Percentiles rank a stretch among this genome's conserved stretches.
These are phyloP conservation scores for Achlya hypogyna DNA, from an alignment of 352 stramenopile species.

Conservation along the genomic window DNA sequence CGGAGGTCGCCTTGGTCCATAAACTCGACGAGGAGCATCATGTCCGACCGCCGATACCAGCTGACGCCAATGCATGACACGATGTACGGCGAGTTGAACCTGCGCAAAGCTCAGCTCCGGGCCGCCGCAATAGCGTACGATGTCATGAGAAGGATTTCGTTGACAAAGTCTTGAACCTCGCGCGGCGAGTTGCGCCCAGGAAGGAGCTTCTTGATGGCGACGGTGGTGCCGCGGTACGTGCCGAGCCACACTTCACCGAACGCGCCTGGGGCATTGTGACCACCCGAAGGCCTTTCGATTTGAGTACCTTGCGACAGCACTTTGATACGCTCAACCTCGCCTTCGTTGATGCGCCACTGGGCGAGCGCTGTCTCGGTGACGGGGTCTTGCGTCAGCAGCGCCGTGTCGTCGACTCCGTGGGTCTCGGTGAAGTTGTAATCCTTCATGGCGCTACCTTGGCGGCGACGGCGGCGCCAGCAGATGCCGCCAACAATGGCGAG, in stretches of 20 bases:
- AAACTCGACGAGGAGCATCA: background rate
- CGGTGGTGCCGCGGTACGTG: constrained; percentile 57
- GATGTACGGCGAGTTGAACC: background rate
- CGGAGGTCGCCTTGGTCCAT: background rate
- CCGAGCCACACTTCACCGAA: constrained; percentile 73
- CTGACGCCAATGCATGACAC: background rate
- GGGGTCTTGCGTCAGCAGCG: background rate
- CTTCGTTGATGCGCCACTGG: background rate
- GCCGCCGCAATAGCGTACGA: background rate
- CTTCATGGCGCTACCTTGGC: too few species aligned
- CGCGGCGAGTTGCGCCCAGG: constrained; percentile 12
- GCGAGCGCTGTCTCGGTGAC: background rate
- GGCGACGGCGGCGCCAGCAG: background rate
- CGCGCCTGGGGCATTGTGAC: constrained; percentile 26
- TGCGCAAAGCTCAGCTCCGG: background rate
- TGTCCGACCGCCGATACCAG: background rate
- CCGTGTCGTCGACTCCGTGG: background rate
- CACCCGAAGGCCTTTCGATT: background rate
- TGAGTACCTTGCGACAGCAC: background rate
- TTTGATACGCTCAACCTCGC: background rate
- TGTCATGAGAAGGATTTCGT: constrained; percentile 43
- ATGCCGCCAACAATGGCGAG: background rate
- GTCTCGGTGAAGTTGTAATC: background rate
- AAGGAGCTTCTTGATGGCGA: constrained; percentile 64
- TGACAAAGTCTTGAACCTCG: constrained; percentile 33